Evolutionary conservation across 2,329 filamentous ascomycete species (phyloP), one percentile per base, ranked within the genome.

Genomic region (Diaporthe capsici): DNA sequence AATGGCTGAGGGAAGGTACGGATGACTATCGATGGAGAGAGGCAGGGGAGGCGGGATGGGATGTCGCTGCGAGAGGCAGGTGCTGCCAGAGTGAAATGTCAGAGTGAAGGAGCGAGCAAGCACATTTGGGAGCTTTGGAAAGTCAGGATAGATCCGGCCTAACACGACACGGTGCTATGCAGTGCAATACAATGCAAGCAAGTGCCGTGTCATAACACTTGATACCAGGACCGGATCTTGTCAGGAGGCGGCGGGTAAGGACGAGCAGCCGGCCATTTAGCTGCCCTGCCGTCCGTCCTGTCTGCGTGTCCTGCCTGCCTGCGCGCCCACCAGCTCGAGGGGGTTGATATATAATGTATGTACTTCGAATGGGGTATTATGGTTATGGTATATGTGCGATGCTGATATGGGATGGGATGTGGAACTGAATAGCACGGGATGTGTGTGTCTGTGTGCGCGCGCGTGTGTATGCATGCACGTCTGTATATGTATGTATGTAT

Each of bases 401-500:
- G 39, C 60, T 47, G 47, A 68, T 68, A 68, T 25, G 47, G 47
- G 65, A 55, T 31, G 65, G 65, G 65, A 70, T 70, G 9, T 65
- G 47, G 47, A 68, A 13, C 2, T 51, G 63, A 53, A 20, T 5
- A 15, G 22, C 31, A 37, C 31, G 31, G 63, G 44, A 20, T 51
- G 44, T 13, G 53, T 44, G 53, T 17, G 13, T 47, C 10, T 68
- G 42, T 68, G 22, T 31, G 49, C 13, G 49, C 8, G 22, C 12
- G 22, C 22, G 44, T 49, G 28, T 63, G 42, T 37, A 17, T 49
- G 47, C 34, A 55, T 73, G 37, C 39, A 73, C 58, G 60, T 47
- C 37, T 63, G 42, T 34, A 15, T 28, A 22, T 44, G 25, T 72
- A 20, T 58, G 28, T 51, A 5, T 39, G 44, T 72, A 31, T 31